These are phyloP conservation scores for Dichotomopilus funicola DNA, from an alignment of 2,329 filamentous ascomycete species.

Conservation along the genomic window DNA sequence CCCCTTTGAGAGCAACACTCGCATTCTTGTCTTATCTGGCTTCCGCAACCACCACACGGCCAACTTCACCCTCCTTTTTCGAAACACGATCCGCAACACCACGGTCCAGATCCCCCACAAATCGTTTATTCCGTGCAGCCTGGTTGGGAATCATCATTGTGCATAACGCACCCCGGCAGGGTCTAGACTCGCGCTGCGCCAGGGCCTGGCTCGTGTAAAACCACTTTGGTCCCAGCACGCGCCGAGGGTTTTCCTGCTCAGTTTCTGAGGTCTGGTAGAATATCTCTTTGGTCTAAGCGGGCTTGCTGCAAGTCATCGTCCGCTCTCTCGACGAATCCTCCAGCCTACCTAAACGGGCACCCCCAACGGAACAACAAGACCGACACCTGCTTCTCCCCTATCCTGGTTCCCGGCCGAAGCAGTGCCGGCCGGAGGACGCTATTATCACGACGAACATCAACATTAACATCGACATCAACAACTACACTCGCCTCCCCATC, in stretches of 20 bases:
- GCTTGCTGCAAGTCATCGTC: slow-evolving; percentile 3
- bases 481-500: slow-evolving; percentile 5
- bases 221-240: slow-evolving; percentile 15
- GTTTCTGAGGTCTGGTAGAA: slow-evolving; percentile 7
- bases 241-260: not conserved
- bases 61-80: slow-evolving; percentile 26
- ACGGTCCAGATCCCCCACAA: slow-evolving; percentile 22
- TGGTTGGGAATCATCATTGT: not conserved
- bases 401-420: not conserved
- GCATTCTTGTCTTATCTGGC: not conserved
- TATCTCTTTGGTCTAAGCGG: slow-evolving; percentile 7
- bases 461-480: not conserved
- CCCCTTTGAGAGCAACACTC: slow-evolving; percentile 11
- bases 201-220: slow-evolving; percentile 17
- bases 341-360: not conserved
- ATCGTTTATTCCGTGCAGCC: slow-evolving; percentile 14
- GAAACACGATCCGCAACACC: slow-evolving; percentile 37
- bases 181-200: slow-evolving; percentile 10
- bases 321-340: not conserved
- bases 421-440: not conserved
- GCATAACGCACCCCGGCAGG: slow-evolving; percentile 20
- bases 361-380: not conserved
- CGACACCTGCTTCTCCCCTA: not conserved
- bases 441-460: too few relatives aligned
- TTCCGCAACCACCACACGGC: slow-evolving; percentile 8